A percentile compares a stretch with the other conserved stretches of the same genome.
Evolutionary conservation across 2,329 filamentous ascomycete species (phyloP).

Genomic region (Furcasterigmium sp.): DNA sequence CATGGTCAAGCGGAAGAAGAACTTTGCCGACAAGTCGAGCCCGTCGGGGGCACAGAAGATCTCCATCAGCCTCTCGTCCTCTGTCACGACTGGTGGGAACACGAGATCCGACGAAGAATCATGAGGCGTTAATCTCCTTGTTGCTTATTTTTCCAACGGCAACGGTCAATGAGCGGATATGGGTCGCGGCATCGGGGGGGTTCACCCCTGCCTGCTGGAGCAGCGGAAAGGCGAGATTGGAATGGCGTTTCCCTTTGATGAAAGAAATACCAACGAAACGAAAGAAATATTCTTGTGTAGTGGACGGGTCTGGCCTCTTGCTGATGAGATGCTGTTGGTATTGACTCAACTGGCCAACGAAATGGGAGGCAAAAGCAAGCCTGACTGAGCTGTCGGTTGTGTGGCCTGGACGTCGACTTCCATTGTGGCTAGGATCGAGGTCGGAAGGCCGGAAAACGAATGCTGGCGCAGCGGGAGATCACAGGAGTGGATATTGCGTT

Average conservation of each 20-base stretch:
- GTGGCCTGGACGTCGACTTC: too few species aligned
- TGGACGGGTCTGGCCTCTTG: too few species aligned
- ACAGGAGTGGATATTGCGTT: too few species aligned
- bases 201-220: neutral
- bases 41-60: constrained; percentile 42
- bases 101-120: constrained; percentile 33
- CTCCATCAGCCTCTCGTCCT: constrained; percentile 50
- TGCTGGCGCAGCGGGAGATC: too few species aligned
- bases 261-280: neutral
- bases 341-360: too few species aligned
- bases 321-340: too few species aligned
- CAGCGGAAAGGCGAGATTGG: neutral
- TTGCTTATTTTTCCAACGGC: neutral
- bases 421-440: too few species aligned
- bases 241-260: neutral
- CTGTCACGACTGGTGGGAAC: constrained; percentile 33
- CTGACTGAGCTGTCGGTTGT: too few species aligned
- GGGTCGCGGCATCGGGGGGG: neutral
- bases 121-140: constrained; percentile 16
- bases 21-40: constrained; percentile 34
- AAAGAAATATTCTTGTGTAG: neutral
- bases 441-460: too few species aligned
- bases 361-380: too few species aligned
- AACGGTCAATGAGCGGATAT: neutral
- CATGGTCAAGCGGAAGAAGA: constrained; percentile 39